These are phyloP conservation scores for Fusarium circinatum DNA, from an alignment of 2,329 filamentous ascomycete genomes.

Conservation along the genomic window DNA sequence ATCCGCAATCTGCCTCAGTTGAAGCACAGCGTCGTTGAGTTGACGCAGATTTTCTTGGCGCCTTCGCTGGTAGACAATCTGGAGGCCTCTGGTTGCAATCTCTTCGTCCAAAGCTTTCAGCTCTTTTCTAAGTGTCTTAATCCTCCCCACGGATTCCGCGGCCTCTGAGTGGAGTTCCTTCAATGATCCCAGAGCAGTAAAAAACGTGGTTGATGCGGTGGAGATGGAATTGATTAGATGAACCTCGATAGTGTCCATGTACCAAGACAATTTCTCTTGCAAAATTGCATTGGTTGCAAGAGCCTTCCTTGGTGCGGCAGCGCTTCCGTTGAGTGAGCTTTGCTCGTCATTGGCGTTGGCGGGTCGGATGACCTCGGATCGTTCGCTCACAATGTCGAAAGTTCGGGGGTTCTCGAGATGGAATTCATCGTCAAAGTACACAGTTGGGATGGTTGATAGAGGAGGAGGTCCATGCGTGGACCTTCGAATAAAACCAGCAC, in stretches of 20 bases:
- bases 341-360: slow-evolving; percentile 67
- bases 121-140: slow-evolving; percentile 83
- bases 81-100: slow-evolving; percentile 84
- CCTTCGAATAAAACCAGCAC: slow-evolving; percentile 64
- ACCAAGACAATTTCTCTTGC: slow-evolving; percentile 98
- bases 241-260: slow-evolving; percentile 99
- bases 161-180: slow-evolving; percentile 93
- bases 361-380: slow-evolving; percentile 91
- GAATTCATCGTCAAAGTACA: slow-evolving; percentile 96
- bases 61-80: slow-evolving; percentile 84
- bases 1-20: slow-evolving; percentile 82
- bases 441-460: slow-evolving; percentile 87
- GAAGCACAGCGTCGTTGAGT: slow-evolving; percentile 82
- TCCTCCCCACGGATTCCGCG: slow-evolving; percentile 87
- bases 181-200: slow-evolving; percentile 89
- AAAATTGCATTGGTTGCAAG: slow-evolving; percentile 96
- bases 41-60: slow-evolving; percentile 86
- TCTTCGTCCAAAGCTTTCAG: slow-evolving; percentile 84
- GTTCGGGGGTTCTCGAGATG: slow-evolving; percentile 95
- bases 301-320: slow-evolving; percentile 76
- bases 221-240: slow-evolving; percentile 97
- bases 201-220: slow-evolving; percentile 94
- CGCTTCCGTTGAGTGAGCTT: slow-evolving; percentile 65
- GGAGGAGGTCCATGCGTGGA: slow-evolving; percentile 80
- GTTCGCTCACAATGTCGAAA: slow-evolving; percentile 95